Evolutionary conservation across 139 green algal species (phyloP), one percentile per base, ranked within the genome.

Genomic region (Chlamydomonas sp.): DNA sequence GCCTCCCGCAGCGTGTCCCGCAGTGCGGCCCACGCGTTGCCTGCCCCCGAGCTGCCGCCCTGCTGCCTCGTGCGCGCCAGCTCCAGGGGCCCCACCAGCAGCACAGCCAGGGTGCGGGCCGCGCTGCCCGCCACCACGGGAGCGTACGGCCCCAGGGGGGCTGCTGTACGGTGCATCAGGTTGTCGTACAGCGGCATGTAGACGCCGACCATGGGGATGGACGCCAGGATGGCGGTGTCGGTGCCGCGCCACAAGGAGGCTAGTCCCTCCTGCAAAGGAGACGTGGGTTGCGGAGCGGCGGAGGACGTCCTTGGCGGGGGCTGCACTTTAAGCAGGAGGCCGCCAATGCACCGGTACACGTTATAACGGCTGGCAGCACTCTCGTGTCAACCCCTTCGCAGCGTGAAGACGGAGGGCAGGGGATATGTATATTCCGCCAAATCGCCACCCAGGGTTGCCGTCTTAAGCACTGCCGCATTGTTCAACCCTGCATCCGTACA

Each of bases 141-240:
- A 1, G 95, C 93, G 10, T 71, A 87, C 5, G 59, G 16, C 1
- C 88, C 92, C 20, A 92, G n/a, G 3, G n/a, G 5, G 18, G 20
- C 80, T 64, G 87, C 63, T 9, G 62, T 57, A 5, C 76, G 49
- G 18, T 90, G 64, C 66, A 96, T 64, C 16, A 99, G 84, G 58
- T 90, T 79, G 85, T 99, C 97, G 87, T 99, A 99, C 16, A 98
- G 85, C 0, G 97, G 97, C 86, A 99, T 94, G 91, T 99, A 99
- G 75, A 99, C 96, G 17, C 97, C 96, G 5, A 99, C 95, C 93
- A 97, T 97, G 6, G 96, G 96, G 0, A 98, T 90, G 6, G 93
- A 87, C 87, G 97, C 97, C 14, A 97, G 89, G 49, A 98, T 90
- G 8, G 96, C 91, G 0, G 94, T 90, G 63, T 94, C 90, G 18